A percentile compares a stretch with the other conserved stretches of the same genome.
Evolutionary conservation across 257 asterid genomes (phyloP).

Genomic region (Craterostigma plantagineum): DNA sequence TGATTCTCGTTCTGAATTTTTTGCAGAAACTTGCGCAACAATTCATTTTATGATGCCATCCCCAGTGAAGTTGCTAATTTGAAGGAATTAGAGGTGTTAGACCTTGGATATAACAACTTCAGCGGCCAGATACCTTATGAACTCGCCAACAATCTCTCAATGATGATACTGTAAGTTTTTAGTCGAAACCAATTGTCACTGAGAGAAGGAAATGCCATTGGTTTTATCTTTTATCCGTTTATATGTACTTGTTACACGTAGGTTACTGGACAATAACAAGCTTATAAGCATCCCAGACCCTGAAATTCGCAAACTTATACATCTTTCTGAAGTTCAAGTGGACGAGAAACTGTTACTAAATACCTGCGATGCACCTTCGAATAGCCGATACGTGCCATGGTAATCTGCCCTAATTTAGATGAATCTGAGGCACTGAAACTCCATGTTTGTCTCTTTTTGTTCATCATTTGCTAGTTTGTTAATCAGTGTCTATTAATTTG

Average conservation of each 20-base stretch:
- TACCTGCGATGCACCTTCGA: constrained; percentile 11
- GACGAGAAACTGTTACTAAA: constrained; percentile 26
- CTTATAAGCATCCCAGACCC: constrained; percentile 20
- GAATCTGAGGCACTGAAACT: background rate
- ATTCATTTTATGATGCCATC: constrained; percentile 61
- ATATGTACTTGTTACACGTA: constrained; percentile 13
- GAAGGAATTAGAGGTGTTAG: constrained; percentile 52
- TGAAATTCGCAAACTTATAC: constrained; percentile 31
- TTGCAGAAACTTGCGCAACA: constrained; percentile 62
- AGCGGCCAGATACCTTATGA: constrained; percentile 29
- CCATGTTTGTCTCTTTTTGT: background rate
- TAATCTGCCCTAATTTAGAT: constrained; percentile 9
- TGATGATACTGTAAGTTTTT: constrained; percentile 28
- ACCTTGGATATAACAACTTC: constrained; percentile 52
- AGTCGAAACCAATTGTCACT: constrained; percentile 1
- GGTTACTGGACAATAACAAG: constrained; percentile 60
- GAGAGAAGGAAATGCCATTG: background rate
- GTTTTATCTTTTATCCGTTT: too few relatives aligned
- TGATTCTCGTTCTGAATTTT: background rate
- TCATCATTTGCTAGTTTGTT: too few relatives aligned
- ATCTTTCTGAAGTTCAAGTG: constrained; percentile 40
- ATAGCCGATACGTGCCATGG: constrained; percentile 21
- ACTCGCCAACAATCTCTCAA: constrained; percentile 22
- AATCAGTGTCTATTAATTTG: too few relatives aligned
- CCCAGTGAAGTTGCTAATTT: constrained; percentile 47